A percentile compares a stretch with the other conserved stretches of the same genome.
phyloP scores from a whole-genome alignment of 129 eudicot species.

The Solidago caesia region DNA sequence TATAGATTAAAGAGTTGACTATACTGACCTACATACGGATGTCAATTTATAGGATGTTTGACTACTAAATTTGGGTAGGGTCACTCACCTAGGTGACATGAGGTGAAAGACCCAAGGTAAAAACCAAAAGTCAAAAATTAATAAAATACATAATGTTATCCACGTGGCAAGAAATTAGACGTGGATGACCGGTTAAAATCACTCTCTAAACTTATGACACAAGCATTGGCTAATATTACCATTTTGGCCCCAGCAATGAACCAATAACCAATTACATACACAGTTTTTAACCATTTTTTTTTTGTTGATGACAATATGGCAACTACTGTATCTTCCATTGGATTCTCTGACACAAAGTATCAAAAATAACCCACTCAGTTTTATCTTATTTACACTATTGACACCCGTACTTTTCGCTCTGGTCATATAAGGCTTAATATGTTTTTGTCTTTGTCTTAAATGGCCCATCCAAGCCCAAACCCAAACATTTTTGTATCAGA shows the following conservation, averaged over 20 bases:
- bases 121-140: constrained; percentile 23
- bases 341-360: constrained; percentile 79
- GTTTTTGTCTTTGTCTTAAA: constrained; percentile 31
- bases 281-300: neutral
- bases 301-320: constrained; percentile 49
- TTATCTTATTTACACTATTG: constrained; percentile 53
- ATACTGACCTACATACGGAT: constrained; percentile 16
- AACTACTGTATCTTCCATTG: constrained; percentile 70
- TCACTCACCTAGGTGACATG: neutral
- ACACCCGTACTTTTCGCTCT: constrained; percentile 46
- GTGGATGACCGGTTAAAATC: constrained; percentile 26
- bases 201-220: constrained; percentile 10
- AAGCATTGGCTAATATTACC: constrained; percentile 24
- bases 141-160: constrained; percentile 22
- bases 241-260: constrained; percentile 28
- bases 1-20: constrained; percentile 21
- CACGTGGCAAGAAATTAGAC: constrained; percentile 30
- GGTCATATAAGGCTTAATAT: constrained; percentile 13
- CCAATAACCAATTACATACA: constrained; percentile 1
- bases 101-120: constrained; percentile 20
- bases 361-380: constrained; percentile 41
- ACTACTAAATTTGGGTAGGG: constrained; percentile 22
- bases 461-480: constrained; percentile 29
- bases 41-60: constrained; percentile 29
- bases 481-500: constrained; percentile 24